Evolutionary conservation across 148 eudicot genomes (phyloP).

Genomic region (Cornus kousa): DNA sequence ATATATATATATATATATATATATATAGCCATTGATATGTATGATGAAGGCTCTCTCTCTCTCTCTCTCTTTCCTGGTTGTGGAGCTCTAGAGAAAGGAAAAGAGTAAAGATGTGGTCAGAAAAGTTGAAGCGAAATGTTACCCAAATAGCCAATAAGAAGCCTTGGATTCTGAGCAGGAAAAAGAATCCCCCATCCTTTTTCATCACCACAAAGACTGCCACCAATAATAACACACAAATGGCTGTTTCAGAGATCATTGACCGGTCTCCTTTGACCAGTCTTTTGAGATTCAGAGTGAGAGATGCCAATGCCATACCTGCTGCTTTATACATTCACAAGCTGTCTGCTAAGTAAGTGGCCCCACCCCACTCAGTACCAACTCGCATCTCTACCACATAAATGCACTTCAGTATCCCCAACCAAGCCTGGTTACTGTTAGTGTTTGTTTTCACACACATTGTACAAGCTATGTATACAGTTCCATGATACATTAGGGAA

Average conservation of each 20-base stretch:
- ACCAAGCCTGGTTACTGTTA: no score
- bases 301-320: slow-evolving; percentile 18
- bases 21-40: no score
- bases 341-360: not conserved
- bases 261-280: slow-evolving; percentile 18
- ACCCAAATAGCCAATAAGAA: not conserved
- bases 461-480: no score
- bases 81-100: no score
- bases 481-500: no score
- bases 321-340: not conserved
- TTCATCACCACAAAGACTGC: slow-evolving; percentile 1
- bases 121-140: not conserved
- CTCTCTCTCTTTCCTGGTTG: no score
- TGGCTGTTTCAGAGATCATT: slow-evolving; percentile 21
- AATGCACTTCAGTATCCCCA: no score
- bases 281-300: not conserved
- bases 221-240: slow-evolving; percentile 29
- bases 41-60: no score
- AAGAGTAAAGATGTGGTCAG: not conserved
- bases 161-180: not conserved
- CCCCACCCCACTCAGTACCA: not conserved
- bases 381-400: not conserved
- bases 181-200: slow-evolving; percentile 1
- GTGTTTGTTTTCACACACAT: no score
- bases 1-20: no score